phyloP scores from a whole-genome alignment of 1,139 yeast species.

The Saccharomyces hybrid region DNA sequence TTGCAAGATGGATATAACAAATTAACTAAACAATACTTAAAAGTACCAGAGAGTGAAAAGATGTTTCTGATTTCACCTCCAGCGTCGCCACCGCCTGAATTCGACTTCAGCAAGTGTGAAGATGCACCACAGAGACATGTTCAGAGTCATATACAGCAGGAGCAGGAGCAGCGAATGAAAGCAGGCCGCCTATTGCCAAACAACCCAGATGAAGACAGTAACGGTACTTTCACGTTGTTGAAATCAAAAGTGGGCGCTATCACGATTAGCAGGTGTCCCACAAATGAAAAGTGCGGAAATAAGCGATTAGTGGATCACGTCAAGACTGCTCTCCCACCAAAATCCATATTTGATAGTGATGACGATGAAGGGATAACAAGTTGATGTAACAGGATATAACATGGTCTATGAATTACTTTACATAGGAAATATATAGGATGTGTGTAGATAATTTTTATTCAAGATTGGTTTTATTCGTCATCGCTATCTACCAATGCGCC shows the following conservation, averaged over 20 bases:
- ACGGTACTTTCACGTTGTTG: conserved; percentile 5
- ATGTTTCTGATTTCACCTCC: conserved; percentile 37
- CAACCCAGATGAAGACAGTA: neutral
- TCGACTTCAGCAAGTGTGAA: conserved; percentile 33
- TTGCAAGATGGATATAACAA: conserved; percentile 14
- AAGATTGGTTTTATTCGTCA: conserved; percentile 17
- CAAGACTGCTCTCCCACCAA: conserved; percentile 31
- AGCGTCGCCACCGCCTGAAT: conserved; percentile 36
- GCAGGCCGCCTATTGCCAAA: neutral
- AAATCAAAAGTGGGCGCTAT: conserved; percentile 12
- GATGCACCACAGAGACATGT: conserved; percentile 30
- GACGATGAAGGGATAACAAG: conserved; percentile 7
- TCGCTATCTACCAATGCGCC: conserved; percentile 28
- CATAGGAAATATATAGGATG: neutral
- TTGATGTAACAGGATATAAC: too few species aligned
- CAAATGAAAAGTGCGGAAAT: neutral
- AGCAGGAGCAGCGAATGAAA: conserved; percentile 4
- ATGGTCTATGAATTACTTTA: too few species aligned
- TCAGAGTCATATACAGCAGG: conserved; percentile 5
- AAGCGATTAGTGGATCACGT: conserved; percentile 3
- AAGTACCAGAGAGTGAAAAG: conserved; percentile 30
- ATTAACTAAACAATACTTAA: conserved; percentile 21
- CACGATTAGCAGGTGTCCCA: conserved; percentile 11
- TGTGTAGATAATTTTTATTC: neutral
- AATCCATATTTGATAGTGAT: conserved; percentile 32